These are phyloP conservation scores for Dalbergia oliveri DNA, from an alignment of 306 rosid genomes.

Conservation along the genomic window DNA sequence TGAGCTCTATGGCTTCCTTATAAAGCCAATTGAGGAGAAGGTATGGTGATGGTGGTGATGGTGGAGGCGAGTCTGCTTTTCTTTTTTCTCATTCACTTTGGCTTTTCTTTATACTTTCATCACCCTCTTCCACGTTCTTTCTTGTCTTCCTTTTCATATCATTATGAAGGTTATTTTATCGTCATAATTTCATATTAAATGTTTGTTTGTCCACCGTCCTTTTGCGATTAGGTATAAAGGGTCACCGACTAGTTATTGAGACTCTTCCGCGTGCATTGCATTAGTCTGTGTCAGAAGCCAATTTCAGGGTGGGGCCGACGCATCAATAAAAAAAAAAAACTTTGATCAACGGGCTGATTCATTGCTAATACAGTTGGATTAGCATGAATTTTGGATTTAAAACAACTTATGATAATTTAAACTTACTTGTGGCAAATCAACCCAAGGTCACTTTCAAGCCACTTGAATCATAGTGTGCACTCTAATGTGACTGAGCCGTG, in stretches of 20 bases:
- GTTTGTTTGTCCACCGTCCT: slow-evolving; percentile 39
- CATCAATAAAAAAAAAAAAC: not conserved
- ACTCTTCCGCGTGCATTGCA: slow-evolving; percentile 53
- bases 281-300: slow-evolving; percentile 43
- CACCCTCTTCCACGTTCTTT: slow-evolving; percentile 29
- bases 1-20: slow-evolving; percentile 50
- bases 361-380: slow-evolving; percentile 41
- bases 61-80: slow-evolving; percentile 34
- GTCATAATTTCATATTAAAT: not conserved
- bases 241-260: slow-evolving; percentile 48
- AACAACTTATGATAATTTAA: no score
- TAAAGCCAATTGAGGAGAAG: slow-evolving; percentile 51
- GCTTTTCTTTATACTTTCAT: slow-evolving; percentile 35
- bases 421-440: slow-evolving; percentile 35
- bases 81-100: slow-evolving; percentile 7
- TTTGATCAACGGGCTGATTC: not conserved
- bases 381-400: not conserved
- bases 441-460: slow-evolving; percentile 20
- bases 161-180: no score
- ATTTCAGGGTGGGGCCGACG: slow-evolving; percentile 43
- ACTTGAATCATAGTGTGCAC: slow-evolving; percentile 25
- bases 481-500: slow-evolving; percentile 13
- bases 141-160: not conserved
- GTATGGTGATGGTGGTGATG: slow-evolving; percentile 7
- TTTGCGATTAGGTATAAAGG: slow-evolving; percentile 50